Conservation (phyloP, 148 eudicot species). For the Rhododendron griersonianum region DNA sequence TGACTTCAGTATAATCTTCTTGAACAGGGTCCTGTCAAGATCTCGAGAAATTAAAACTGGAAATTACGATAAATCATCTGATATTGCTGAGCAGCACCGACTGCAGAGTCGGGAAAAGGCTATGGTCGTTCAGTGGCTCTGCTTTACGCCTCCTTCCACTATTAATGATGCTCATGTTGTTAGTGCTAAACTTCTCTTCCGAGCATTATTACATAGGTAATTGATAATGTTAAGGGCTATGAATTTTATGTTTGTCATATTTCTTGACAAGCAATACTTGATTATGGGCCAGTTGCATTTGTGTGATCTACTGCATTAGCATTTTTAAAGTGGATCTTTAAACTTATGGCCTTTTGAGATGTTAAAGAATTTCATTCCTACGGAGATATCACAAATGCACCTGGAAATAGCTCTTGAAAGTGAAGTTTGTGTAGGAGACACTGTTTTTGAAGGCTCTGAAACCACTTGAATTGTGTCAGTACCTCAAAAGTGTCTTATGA, state of each 20-base stretch:
- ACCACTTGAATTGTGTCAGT: background rate
- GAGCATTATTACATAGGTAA: constrained; percentile 82
- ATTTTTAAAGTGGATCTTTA: background rate
- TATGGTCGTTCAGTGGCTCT: constrained; percentile 91
- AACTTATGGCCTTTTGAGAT: background rate
- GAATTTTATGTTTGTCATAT: background rate
- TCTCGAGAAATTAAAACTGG: constrained; percentile 66
- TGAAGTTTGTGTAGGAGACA: background rate
- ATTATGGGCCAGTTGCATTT: background rate
- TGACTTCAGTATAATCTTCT: background rate
- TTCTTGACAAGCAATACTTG: background rate
- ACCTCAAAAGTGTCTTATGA: background rate
- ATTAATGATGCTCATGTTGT: constrained; percentile 56
- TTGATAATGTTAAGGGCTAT: background rate
- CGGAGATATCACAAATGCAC: background rate
- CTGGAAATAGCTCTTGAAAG: background rate
- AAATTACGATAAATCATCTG: constrained; percentile 59
- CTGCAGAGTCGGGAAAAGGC: constrained; percentile 89
- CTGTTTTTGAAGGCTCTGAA: background rate
- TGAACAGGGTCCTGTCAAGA: constrained; percentile 70
- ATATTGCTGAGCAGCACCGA: constrained; percentile 83
- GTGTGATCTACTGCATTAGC: background rate
- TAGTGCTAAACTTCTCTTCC: constrained; percentile 63
- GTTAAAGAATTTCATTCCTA: background rate
- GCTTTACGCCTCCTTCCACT: constrained; percentile 96